phyloP scores from a whole-genome alignment of 2,329 filamentous ascomycete species.

The Fusarium citri region DNA sequence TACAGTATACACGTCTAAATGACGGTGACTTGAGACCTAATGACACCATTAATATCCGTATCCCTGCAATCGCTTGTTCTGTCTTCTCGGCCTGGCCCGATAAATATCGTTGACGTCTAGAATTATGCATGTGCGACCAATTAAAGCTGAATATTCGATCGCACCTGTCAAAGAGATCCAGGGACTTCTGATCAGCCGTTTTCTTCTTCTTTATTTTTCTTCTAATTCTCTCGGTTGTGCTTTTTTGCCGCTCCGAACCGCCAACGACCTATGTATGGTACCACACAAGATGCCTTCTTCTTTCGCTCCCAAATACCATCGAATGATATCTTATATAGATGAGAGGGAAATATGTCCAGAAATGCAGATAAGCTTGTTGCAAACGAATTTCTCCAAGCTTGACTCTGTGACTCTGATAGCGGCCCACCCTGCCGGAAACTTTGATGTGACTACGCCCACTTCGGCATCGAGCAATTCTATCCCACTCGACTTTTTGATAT shows the following conservation, averaged over 20 bases:
- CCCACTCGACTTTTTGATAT: conserved; percentile 25
- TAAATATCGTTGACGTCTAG: conserved; percentile 40
- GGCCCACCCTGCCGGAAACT: conserved; percentile 32
- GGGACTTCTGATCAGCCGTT: conserved; percentile 27
- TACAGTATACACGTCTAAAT: not conserved
- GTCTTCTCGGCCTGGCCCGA: conserved; percentile 11
- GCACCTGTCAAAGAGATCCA: conserved; percentile 11
- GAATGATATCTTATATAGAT: not conserved
- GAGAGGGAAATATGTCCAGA: not conserved
- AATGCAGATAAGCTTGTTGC: not conserved
- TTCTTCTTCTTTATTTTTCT: not conserved
- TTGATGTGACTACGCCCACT: conserved; percentile 40
- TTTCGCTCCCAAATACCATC: not conserved
- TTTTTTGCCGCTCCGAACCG: not conserved
- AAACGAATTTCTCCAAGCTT: conserved; percentile 6
- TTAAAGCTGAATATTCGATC: conserved; percentile 6
- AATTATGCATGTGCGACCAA: conserved; percentile 25
- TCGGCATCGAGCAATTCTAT: conserved; percentile 37
- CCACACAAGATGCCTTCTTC: not conserved
- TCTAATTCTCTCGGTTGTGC: conserved; percentile 3
- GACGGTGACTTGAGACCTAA: conserved; percentile 9
- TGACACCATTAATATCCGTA: conserved; percentile 42
- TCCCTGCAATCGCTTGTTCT: conserved; percentile 27
- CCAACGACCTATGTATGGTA: not conserved
- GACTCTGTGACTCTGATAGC: conserved; percentile 24